phyloP scores from a whole-genome alignment of 108 stramenopile genomes.

The Fragilaria crotonensis region DNA sequence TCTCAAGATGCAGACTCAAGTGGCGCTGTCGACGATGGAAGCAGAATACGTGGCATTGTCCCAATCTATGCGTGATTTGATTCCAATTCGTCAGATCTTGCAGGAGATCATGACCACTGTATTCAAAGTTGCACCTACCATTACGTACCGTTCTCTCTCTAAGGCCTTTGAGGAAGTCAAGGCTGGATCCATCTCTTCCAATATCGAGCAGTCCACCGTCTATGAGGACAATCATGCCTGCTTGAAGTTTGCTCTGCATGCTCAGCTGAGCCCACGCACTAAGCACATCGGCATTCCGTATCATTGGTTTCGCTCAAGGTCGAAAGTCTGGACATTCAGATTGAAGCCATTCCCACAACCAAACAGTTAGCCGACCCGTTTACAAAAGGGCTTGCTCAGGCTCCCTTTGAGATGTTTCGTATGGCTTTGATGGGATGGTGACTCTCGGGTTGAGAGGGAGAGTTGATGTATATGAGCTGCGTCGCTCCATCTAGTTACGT shows the following conservation, averaged over 20 bases:
- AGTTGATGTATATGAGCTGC: no score
- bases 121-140: neutral
- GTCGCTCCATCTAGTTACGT: no score
- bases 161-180: constrained; percentile 11
- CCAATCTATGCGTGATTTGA: constrained; percentile 7
- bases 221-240: constrained; percentile 31
- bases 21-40: constrained; percentile 21
- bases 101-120: constrained; percentile 1
- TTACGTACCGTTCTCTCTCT: no score
- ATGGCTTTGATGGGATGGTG: no score
- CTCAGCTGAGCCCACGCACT: constrained; percentile 5
- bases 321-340: no score
- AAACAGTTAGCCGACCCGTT: no score
- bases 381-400: no score
- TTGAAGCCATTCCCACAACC: no score
- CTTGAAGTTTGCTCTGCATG: neutral
- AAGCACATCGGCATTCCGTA: no score
- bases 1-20: constrained; percentile 20
- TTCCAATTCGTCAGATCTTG: constrained; percentile 8
- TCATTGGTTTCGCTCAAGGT: no score
- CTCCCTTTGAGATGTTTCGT: no score
- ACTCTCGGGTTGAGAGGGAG: no score
- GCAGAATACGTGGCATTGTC: constrained; percentile 18
- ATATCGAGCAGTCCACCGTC: constrained; percentile 8
- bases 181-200: neutral